Conservation (phyloP, 2,329 filamentous ascomycete genomes). For the Epichloe elymi region DNA sequence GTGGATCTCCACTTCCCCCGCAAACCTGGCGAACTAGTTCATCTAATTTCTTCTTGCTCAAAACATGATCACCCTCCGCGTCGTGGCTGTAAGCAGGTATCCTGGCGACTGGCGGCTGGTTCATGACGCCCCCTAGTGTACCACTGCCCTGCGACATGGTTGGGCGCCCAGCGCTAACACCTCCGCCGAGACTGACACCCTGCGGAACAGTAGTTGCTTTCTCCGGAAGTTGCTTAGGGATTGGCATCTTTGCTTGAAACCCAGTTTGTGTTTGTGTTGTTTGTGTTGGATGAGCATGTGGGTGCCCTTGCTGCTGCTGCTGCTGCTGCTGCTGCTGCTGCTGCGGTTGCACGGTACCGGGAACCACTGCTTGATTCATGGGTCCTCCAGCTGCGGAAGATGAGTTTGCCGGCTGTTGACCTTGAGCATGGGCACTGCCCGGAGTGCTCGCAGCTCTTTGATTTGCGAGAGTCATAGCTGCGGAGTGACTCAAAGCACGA, state of each 20-base stretch:
- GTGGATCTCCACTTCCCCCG: constrained; percentile 59
- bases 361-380: constrained; percentile 21
- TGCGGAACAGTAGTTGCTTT: constrained; percentile 56
- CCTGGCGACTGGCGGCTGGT: constrained; percentile 72
- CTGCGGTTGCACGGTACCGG: constrained; percentile 16
- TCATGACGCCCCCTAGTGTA: constrained; percentile 68
- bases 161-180: constrained; percentile 55
- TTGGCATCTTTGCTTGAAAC: constrained; percentile 56
- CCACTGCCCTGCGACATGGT: constrained; percentile 70
- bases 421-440: constrained; percentile 16
- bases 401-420: constrained; percentile 16
- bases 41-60: constrained; percentile 97
- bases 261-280: constrained; percentile 29
- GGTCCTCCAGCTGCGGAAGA: constrained; percentile 13
- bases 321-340: constrained; percentile 10
- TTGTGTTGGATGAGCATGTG: constrained; percentile 36
- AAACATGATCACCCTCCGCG: constrained; percentile 77
- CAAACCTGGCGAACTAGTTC: constrained; percentile 91
- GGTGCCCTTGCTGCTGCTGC: constrained; percentile 26
- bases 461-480: constrained; percentile 36
- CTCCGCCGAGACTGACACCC: constrained; percentile 57
- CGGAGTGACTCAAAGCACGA: constrained; percentile 34
- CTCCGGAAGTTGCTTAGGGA: constrained; percentile 65
- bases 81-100: constrained; percentile 77
- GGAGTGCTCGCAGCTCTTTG: constrained; percentile 25